These are phyloP conservation scores for Nannizziopsis arthrosporioides DNA, from an alignment of 2,329 filamentous ascomycete genomes.

Conservation along the genomic window DNA sequence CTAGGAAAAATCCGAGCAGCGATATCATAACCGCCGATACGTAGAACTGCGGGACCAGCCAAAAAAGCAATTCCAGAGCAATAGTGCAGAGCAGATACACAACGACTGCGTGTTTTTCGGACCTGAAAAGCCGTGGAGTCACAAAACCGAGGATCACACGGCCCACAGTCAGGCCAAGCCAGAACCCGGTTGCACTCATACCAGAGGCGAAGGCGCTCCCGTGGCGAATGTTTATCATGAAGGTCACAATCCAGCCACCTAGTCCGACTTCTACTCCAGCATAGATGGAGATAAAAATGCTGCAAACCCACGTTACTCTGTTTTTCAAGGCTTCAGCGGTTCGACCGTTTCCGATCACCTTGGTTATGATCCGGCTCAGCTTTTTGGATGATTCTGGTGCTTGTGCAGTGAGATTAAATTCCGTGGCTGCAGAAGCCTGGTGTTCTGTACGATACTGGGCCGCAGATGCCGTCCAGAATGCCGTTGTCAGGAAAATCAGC, in stretches of 20 bases:
- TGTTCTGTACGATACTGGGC: constrained; percentile 37
- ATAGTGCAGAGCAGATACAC: constrained; percentile 56
- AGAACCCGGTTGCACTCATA: constrained; percentile 68
- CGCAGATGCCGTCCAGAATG: constrained; percentile 53
- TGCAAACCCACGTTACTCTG: constrained; percentile 55
- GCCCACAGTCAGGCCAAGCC: constrained; percentile 69
- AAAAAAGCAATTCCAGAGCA: constrained; percentile 60
- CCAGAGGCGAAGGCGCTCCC: constrained; percentile 60
- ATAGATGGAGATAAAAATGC: constrained; percentile 65
- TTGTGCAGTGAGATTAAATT: constrained; percentile 20
- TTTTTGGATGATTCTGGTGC: constrained; percentile 1
- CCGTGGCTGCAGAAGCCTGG: constrained; percentile 29
- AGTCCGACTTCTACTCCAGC: constrained; percentile 61
- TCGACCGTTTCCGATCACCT: constrained; percentile 15
- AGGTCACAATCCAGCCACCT: constrained; percentile 72
- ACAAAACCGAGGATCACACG: constrained; percentile 63
- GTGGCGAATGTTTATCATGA: constrained; percentile 69
- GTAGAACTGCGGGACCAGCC: constrained; percentile 67
- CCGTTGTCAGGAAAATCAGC: constrained; percentile 37
- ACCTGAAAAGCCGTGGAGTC: constrained; percentile 50
- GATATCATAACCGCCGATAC: constrained; percentile 60
- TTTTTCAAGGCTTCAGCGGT: constrained; percentile 23
- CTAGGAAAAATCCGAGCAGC: constrained; percentile 66
- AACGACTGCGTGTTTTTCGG: constrained; percentile 55
- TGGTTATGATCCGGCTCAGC: constrained; percentile 1